Percentiles rank a stretch among this genome's conserved stretches.
Conservation (phyloP, 2,329 filamentous ascomycete genomes). For the Tolypocladium album region DNA sequence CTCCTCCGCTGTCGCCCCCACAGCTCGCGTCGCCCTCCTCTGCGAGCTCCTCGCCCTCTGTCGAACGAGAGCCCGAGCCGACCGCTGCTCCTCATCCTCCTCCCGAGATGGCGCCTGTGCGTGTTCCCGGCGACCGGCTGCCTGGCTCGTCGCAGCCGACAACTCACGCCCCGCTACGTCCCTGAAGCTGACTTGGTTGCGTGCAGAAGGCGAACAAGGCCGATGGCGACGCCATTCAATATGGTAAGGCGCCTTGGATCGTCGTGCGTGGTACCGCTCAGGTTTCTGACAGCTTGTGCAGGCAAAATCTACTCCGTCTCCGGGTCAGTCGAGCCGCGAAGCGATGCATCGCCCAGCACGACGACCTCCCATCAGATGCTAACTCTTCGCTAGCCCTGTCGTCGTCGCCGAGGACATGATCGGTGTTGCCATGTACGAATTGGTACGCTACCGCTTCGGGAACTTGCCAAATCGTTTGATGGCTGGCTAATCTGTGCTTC, state of each 20-base stretch:
- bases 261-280: not conserved
- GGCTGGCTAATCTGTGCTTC: not conserved
- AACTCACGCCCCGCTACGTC: slow-evolving; percentile 7
- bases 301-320: slow-evolving; percentile 54
- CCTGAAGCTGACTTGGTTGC: slow-evolving; percentile 10
- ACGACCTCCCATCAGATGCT: slow-evolving; percentile 3
- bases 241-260: slow-evolving; percentile 23
- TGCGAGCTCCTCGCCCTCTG: slow-evolving; percentile 12
- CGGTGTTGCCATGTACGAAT: slow-evolving; percentile 98
- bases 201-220: slow-evolving; percentile 21
- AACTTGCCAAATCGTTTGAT: not conserved
- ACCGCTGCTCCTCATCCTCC: slow-evolving; percentile 17
- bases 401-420: slow-evolving; percentile 97
- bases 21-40: slow-evolving; percentile 20
- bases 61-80: slow-evolving; percentile 14
- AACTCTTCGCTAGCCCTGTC: slow-evolving; percentile 55
- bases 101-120: slow-evolving; percentile 46
- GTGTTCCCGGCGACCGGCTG: slow-evolving; percentile 13
- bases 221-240: slow-evolving; percentile 25
- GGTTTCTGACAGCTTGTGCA: slow-evolving; percentile 18
- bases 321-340: slow-evolving; percentile 36
- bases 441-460: slow-evolving; percentile 46
- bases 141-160: slow-evolving; percentile 6
- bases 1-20: slow-evolving; percentile 17
- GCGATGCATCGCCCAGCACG: not conserved